Base-by-base conservation (phyloP, 768 basidiomycete genomes). In the Pleurotus tuoliensis region DNA sequence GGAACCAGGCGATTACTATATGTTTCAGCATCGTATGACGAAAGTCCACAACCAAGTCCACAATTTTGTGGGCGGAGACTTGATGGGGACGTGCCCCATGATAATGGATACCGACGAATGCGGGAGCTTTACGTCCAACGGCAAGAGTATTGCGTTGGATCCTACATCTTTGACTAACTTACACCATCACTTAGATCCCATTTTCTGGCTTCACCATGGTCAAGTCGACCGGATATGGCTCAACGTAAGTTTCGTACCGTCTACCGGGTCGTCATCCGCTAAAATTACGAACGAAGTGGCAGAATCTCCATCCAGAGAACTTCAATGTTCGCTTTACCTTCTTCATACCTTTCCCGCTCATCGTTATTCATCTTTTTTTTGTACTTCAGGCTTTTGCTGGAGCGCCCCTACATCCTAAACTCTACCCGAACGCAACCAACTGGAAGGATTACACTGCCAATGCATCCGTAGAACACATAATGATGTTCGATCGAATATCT, bases 1-100 rank as follows among this genome's bases (percentile, higher is more conserved):
- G 12, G 56, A 47, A 16, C 53, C 54, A 6, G 60, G 60, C 34
- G 57, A 61, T 47, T 61, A 55, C 27, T 61, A 25, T 8, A 43
- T 27, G 41, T 58, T 61, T 41, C 60, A 61, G 47, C 53, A 47
- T 27, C 45, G 16, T 8, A 30, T 61, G 54, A 52, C 58, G 15
- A 22, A 50, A 30, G 58, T 61, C 37, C 60, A 61, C 45, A 44
- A 58, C 22, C 57, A 59, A 34, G 22, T 61, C 4, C 60, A 61
- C 45, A 61, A 61, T 44, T 58, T 61, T 47, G 54, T 61, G 18
- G 60, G 60, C 6, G 60, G 60, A 7, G 60, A 61, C 40, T 30
- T 61, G 58, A 53, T 54, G 24, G 60, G 60, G 30, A 46, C 45
- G 18, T 61, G 60, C 48, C 60, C 60, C 7, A 49, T 30, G 39